phyloP scores from a whole-genome alignment of 2,329 filamentous ascomycete genomes.

The Colletotrichum trifolii region DNA sequence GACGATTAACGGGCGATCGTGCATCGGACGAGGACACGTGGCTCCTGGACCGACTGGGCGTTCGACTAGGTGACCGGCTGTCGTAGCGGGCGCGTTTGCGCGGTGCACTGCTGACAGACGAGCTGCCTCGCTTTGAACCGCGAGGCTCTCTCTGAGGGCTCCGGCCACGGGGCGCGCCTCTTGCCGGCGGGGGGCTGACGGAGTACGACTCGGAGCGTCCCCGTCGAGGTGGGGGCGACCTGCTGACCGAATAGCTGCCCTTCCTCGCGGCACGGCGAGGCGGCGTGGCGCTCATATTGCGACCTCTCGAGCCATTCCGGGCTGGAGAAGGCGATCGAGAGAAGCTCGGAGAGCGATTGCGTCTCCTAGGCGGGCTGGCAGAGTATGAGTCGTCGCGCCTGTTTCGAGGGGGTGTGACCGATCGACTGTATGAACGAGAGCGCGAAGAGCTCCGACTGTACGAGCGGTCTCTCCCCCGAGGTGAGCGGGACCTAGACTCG shows the following conservation, averaged over 20 bases:
- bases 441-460: constrained; percentile 48
- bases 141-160: constrained; percentile 21
- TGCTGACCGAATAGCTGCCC: constrained; percentile 49
- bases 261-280: constrained; percentile 42
- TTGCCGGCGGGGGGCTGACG: constrained; percentile 31
- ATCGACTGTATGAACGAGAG: constrained; percentile 48
- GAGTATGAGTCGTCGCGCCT: constrained; percentile 42
- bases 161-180: constrained; percentile 24
- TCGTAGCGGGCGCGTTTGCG: constrained; percentile 39
- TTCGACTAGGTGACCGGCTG: constrained; percentile 37
- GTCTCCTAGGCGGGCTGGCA: constrained; percentile 44
- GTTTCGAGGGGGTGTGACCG: constrained; percentile 35
- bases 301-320: constrained; percentile 38
- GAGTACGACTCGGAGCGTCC: constrained; percentile 41
- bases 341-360: constrained; percentile 40
- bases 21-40: constrained; percentile 43
- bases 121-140: constrained; percentile 48
- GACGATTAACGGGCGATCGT: constrained; percentile 35
- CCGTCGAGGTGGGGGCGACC: constrained; percentile 40
- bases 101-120: constrained; percentile 46
- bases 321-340: constrained; percentile 46
- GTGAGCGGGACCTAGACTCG: constrained; percentile 45
- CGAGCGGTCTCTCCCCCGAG: constrained; percentile 44
- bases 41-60: constrained; percentile 43
- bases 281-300: constrained; percentile 30